Evolutionary conservation across 139 green algal genomes (phyloP), one percentile per base, ranked within the genome.

Genomic region (Micractinium sp.): DNA sequence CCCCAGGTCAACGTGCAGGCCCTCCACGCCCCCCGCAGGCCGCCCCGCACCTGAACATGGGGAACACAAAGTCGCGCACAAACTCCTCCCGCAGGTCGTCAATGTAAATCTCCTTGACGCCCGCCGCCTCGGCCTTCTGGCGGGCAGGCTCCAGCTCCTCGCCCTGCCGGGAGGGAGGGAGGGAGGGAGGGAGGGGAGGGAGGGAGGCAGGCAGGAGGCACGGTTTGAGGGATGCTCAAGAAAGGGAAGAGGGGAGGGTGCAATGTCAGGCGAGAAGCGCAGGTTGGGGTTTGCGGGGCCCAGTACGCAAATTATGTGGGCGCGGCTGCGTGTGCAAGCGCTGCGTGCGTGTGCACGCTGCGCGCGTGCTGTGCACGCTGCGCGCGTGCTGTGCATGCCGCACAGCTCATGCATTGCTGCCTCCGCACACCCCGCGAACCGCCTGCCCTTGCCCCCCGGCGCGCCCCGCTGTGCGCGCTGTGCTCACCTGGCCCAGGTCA

Each of bases 41-140:
- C 23, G 38, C 12, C 23, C 2, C 83, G 9, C 85, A 96, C 94
- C 95, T 91, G 93, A 99, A 99, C 97, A 99, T 99, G 84, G 98
- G 98, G 90, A 99, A 99, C 38, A 99, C 96, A 91, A 97, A 99
- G 89, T 99, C 98, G 3, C 93, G 90, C 77, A 99, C 97, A 94
- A 99, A 99, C 93, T 99, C 98, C 93, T 99, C 98, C 12, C 96
- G 93, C 87, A 99, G 87, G 92, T 99, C 98, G 63, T 99, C 97
- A 73, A 99, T 98, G 93, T 96, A 99, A 89, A 99, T 99, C 91
- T 99, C 93, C 94, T 98, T 98, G n/a, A 99, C 95, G 22, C 97
- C 97, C 79, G 97, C 95, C 81, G 95, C 91, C 93, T 98, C 95
- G 0, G 97, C 97, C 95, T 99, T 99, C 19, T 89, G 81, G 19